These are phyloP conservation scores for Schwanniomyces yamadae DNA, from an alignment of 805 yeast species.

Conservation along the genomic window DNA sequence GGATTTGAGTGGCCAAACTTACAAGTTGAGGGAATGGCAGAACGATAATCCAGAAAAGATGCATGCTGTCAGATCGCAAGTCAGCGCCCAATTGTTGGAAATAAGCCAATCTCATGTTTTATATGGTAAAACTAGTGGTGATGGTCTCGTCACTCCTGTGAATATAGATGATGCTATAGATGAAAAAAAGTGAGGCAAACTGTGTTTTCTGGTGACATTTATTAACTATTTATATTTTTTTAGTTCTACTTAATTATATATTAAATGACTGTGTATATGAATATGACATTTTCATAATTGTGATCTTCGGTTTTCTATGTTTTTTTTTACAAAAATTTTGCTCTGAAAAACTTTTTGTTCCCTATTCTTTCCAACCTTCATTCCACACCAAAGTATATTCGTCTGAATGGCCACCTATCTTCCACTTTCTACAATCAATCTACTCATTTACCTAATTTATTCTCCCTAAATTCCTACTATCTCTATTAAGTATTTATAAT, in stretches of 20 bases:
- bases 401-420: too few species aligned
- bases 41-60: conserved; percentile 66
- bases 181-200: conserved; percentile 14
- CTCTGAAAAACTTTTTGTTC: not conserved
- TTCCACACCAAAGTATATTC: too few species aligned
- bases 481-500: too few species aligned
- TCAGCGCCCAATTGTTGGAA: conserved; percentile 34
- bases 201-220: not conserved
- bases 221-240: not conserved
- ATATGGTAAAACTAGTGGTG: conserved; percentile 23
- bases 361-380: not conserved
- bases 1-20: conserved; percentile 76
- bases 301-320: not conserved
- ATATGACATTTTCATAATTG: too few species aligned
- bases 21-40: conserved; percentile 78
- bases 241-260: not conserved
- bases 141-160: conserved; percentile 20
- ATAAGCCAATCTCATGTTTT: conserved; percentile 18
- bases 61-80: conserved; percentile 71
- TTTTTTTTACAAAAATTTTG: not conserved
- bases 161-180: conserved; percentile 19
- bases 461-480: too few species aligned
- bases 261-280: not conserved
- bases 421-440: too few species aligned
- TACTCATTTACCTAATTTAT: too few species aligned